Base-by-base conservation (phyloP, 192 early-diverging fungal species). In the Linnemannia elongata region DNA sequence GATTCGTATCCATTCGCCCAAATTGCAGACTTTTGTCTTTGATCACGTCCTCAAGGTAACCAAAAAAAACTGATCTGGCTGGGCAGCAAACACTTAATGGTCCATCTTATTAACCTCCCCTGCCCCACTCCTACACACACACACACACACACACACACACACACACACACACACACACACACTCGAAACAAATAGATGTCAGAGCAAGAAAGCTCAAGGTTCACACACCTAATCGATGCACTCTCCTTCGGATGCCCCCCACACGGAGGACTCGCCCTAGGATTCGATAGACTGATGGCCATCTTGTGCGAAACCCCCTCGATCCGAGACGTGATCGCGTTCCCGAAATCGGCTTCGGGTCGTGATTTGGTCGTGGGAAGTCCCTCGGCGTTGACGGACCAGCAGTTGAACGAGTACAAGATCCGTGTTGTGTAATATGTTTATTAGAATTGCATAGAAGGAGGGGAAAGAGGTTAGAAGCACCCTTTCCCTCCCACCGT, bases 281-380 rank as follows among this genome's bases (percentile, higher is more conserved):
- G 96, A 1, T 94, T 97, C 73, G 96, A 98, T 77, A 89, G 97
- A 30, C 70, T 98, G 27, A 92, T 98, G 82, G 90, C 95, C 1
- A 93, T 97, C 54, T 79, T 97, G 66, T 95, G 94, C 75, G 90
- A 91, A 17, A 92, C 95, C 0, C 57, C 89, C 1, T 96, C 96
- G 33, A 94, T 98, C 69, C 90, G 97, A 20, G 96, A 98, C 69
- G 97, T 98, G 30, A 97, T 98, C 82, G 97, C 97, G 10, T 98
- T 98, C 82, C 97, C 97, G 13, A 98, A 98, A 77, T 90, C 96
- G 6, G 89, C 93, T 17, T 92, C 92, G 45, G 97, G 96, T 36
- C 93, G 93, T 24, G 97, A 98, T 87, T 87, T 97, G 69, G 94
- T 96, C 54, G 95, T 97, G 47, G 90, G 91, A 15, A 94, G 95